Conservation (phyloP, 257 asterid genomes). For the Sherardia arvensis region DNA sequence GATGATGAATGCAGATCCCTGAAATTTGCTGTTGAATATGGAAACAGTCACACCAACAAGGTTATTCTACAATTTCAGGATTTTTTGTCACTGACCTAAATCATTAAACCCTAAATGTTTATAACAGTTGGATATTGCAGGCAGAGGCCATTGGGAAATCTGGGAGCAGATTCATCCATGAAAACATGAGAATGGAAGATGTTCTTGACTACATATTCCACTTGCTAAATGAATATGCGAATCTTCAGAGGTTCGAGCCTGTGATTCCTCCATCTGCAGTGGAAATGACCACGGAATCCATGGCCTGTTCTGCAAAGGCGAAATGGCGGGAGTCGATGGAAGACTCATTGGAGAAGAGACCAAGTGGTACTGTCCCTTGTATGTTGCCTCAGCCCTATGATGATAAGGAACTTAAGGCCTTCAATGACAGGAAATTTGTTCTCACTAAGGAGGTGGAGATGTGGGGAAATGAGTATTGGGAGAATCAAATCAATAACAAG, state of each 20-base stretch:
- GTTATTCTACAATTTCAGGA: slow-evolving; percentile 17
- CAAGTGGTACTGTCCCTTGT: slow-evolving; percentile 54
- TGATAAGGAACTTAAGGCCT: slow-evolving; percentile 31
- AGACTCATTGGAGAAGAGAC: slow-evolving; percentile 57
- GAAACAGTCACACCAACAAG: slow-evolving; percentile 58
- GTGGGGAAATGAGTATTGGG: slow-evolving; percentile 66
- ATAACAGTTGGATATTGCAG: slow-evolving; percentile 21
- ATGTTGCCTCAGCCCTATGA: slow-evolving; percentile 59
- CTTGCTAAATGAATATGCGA: slow-evolving; percentile 61
- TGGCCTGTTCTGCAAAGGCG: slow-evolving; percentile 50
- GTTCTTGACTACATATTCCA: slow-evolving; percentile 75
- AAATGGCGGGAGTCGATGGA: slow-evolving; percentile 58
- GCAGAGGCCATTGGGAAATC: slow-evolving; percentile 67
- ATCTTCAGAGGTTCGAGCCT: slow-evolving; percentile 60
- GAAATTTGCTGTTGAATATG: slow-evolving; percentile 83
- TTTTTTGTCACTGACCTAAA: not conserved
- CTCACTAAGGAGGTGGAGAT: slow-evolving; percentile 52
- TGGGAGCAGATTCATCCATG: slow-evolving; percentile 65
- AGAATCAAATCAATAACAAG: slow-evolving; percentile 19
- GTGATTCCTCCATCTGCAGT: slow-evolving; percentile 38
- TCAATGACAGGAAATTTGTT: slow-evolving; percentile 31
- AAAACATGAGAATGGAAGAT: slow-evolving; percentile 65
- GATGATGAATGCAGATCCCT: slow-evolving; percentile 60
- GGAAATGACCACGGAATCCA: slow-evolving; percentile 57
- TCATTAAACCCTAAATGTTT: not conserved